Evolutionary conservation across 352 stramenopile genomes (phyloP).

Genomic region (Aphanomyces euteiches): DNA sequence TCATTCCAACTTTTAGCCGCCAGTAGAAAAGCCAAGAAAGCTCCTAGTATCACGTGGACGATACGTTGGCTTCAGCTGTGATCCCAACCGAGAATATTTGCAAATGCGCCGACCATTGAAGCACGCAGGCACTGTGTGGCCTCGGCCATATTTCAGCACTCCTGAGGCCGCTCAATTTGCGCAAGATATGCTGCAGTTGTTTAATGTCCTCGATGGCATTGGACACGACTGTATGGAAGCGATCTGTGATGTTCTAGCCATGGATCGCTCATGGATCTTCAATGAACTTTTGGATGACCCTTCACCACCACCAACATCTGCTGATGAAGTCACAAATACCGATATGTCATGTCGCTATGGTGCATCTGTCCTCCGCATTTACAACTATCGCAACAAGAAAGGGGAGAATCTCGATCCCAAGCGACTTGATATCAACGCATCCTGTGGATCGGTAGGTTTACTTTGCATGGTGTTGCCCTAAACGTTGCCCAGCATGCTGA

Average conservation of each 20-base stretch:
- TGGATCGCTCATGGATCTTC: slow-evolving; percentile 61
- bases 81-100: slow-evolving; percentile 75
- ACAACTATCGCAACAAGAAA: slow-evolving; percentile 79
- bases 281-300: slow-evolving; percentile 63
- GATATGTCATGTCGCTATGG: slow-evolving; percentile 72
- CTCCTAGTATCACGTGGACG: slow-evolving; percentile 57
- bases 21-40: slow-evolving; percentile 29
- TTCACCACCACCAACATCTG: slow-evolving; percentile 36
- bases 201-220: slow-evolving; percentile 62
- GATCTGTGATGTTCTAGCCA: slow-evolving; percentile 63
- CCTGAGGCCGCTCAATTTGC: slow-evolving; percentile 45
- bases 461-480: neutral
- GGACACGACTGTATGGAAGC: slow-evolving; percentile 71
- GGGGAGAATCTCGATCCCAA: slow-evolving; percentile 22
- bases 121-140: slow-evolving; percentile 69
- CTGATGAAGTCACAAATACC: slow-evolving; percentile 32
- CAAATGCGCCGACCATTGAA: slow-evolving; percentile 65
- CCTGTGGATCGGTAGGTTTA: slow-evolving; percentile 47
- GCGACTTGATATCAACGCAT: slow-evolving; percentile 51
- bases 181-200: slow-evolving; percentile 48
- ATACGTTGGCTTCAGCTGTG: slow-evolving; percentile 65
- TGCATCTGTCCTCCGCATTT: slow-evolving; percentile 73
- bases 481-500: slow-evolving; percentile 49
- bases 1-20: neutral
- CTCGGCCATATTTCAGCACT: slow-evolving; percentile 60